A percentile compares a stretch with the other conserved stretches of the same genome.
Conservation (phyloP, 108 stramenopile species). For the Cyclotella kingstonii region DNA sequence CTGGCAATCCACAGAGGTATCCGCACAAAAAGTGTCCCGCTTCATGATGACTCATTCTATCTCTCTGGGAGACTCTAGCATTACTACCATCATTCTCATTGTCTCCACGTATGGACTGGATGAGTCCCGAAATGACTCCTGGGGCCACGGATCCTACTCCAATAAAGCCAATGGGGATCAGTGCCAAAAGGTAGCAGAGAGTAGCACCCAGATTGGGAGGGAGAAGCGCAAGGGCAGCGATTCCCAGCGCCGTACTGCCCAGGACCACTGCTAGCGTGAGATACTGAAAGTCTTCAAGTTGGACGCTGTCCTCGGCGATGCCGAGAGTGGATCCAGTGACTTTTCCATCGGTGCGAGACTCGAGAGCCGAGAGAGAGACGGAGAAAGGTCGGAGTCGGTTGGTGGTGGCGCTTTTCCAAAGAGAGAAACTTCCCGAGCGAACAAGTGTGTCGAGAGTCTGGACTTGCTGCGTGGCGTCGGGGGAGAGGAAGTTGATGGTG, state of each 20-base stretch:
- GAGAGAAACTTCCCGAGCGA: constrained; percentile 39
- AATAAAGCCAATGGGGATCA: constrained; percentile 78
- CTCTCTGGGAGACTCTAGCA: no score
- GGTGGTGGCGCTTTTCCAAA: constrained; percentile 59
- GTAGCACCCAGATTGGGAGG: constrained; percentile 81
- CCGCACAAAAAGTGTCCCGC: constrained; percentile 85
- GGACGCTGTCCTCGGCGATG: constrained; percentile 59
- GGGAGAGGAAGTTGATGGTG: constrained; percentile 45
- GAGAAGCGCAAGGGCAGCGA: constrained; percentile 59
- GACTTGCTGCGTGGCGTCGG: constrained; percentile 47
- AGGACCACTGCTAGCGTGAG: constrained; percentile 66
- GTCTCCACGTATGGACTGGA: constrained; percentile 38
- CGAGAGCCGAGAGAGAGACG: constrained; percentile 61
- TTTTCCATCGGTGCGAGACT: constrained; percentile 54
- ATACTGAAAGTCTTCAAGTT: constrained; percentile 83
- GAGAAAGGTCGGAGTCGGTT: constrained; percentile 52
- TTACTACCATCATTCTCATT: constrained; percentile 40
- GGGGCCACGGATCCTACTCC: constrained; percentile 75
- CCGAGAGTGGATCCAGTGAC: constrained; percentile 60
- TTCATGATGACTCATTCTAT: constrained; percentile 79
- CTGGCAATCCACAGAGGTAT: constrained; percentile 79
- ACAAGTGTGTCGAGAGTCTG: constrained; percentile 50
- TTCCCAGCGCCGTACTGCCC: constrained; percentile 53
- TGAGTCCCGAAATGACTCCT: constrained; percentile 64
- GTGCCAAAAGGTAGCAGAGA: constrained; percentile 73